phyloP scores from a whole-genome alignment of 2,329 filamentous ascomycete genomes.

The Pseudocercospora cruenta region DNA sequence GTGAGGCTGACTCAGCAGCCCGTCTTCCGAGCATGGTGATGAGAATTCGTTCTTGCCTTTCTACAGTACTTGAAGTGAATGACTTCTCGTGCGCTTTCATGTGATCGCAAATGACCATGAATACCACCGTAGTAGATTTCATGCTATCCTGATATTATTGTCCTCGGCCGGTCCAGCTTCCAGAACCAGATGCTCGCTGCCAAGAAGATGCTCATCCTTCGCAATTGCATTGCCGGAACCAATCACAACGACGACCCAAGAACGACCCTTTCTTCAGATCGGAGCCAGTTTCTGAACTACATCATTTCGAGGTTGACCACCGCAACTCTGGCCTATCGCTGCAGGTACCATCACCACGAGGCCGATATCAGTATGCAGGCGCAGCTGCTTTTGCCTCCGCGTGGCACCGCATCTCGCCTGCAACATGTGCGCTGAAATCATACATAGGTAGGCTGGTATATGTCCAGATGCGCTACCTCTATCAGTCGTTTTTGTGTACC shows the following conservation, averaged over 20 bases:
- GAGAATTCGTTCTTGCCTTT: background rate
- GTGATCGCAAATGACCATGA: background rate
- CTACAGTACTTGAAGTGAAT: background rate
- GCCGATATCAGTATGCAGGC: slow-evolving; percentile 17
- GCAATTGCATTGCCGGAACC: background rate
- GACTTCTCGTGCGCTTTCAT: background rate
- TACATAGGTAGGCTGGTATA: slow-evolving; percentile 1
- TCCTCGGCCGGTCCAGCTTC: background rate
- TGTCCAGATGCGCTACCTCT: background rate
- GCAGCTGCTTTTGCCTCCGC: slow-evolving; percentile 3
- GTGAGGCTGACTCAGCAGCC: background rate
- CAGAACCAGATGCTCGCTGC: no score
- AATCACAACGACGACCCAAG: background rate
- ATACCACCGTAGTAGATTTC: background rate
- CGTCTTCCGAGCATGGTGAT: background rate
- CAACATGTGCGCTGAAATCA: slow-evolving; percentile 40
- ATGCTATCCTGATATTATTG: background rate
- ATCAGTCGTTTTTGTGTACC: background rate
- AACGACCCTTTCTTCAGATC: background rate
- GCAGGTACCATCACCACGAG: slow-evolving; percentile 27
- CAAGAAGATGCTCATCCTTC: background rate
- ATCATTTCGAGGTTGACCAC: slow-evolving; percentile 13
- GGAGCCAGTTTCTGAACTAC: slow-evolving; percentile 7
- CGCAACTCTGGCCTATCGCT: slow-evolving; percentile 27
- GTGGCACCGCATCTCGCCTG: slow-evolving; percentile 28